Percentiles rank a stretch among this genome's conserved stretches.
Evolutionary conservation across 2,329 filamentous ascomycete species (phyloP).

Genomic region (Aureobasidium sp.): DNA sequence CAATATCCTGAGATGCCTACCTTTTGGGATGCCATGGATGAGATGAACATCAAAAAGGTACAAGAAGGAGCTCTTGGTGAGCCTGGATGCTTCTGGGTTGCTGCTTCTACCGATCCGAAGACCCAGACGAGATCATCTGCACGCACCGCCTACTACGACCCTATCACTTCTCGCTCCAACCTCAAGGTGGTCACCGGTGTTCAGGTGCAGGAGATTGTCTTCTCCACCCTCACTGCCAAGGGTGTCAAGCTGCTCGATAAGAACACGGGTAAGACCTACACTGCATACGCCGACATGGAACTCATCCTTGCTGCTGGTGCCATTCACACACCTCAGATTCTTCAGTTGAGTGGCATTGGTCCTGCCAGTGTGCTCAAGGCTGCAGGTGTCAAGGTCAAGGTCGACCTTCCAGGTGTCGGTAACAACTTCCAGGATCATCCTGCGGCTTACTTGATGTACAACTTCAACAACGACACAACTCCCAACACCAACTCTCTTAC

Average conservation of each 20-base stretch:
- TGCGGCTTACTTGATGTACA: conserved; percentile 1
- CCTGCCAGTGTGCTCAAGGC: conserved; percentile 22
- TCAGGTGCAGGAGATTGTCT: conserved; percentile 21
- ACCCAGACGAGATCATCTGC: conserved; percentile 32
- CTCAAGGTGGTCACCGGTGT: conserved; percentile 25
- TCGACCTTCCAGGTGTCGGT: conserved; percentile 29
- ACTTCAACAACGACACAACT: conserved; percentile 21
- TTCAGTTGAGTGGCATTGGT: conserved; percentile 30
- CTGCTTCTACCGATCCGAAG: conserved; percentile 30
- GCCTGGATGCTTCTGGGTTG: conserved; percentile 32
- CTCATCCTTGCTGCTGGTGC: conserved; percentile 33
- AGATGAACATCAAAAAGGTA: conserved; percentile 19
- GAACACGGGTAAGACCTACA: neutral
- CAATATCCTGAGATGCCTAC: conserved; percentile 22
- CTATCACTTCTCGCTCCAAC: conserved; percentile 27
- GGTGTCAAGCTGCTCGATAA: conserved; percentile 18
- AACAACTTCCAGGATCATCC: conserved; percentile 30
- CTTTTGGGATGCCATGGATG: conserved; percentile 21
- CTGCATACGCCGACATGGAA: conserved; percentile 22
- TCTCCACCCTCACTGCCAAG: conserved; percentile 4
- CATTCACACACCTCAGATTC: conserved; percentile 29
- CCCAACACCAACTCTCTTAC: conserved; percentile 27
- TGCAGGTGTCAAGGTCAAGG: conserved; percentile 25
- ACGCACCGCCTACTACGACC: conserved; percentile 28
- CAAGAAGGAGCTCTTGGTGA: conserved; percentile 23